Percentiles rank a stretch among this genome's conserved stretches.
Evolutionary conservation across 116 monocot species (phyloP).

Genomic region (Trichopus zeylanicus): DNA sequence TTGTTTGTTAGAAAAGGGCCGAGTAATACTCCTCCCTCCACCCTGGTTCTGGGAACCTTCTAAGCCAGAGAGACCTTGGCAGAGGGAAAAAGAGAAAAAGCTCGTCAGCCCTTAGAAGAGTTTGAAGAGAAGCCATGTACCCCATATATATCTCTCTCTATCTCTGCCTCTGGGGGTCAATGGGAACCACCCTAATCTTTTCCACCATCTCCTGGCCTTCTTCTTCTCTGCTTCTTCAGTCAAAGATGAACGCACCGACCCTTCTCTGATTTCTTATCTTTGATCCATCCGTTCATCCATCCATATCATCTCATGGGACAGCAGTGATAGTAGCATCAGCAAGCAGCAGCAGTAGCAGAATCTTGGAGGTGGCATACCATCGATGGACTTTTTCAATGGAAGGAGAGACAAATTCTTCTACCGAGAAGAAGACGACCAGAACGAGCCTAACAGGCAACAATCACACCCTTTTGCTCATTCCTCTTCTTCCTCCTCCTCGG

Average conservation of each 20-base stretch:
- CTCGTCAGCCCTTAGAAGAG: background rate
- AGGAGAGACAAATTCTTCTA: constrained; percentile 3
- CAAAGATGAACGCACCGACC: background rate
- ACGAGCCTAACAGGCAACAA: background rate
- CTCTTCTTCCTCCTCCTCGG: constrained; percentile 3
- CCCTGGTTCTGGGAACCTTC: constrained; percentile 12
- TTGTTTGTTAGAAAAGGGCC: background rate
- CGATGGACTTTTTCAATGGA: constrained; percentile 6
- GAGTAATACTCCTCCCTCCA: background rate
- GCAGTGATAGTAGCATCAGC: background rate
- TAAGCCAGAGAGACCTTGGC: constrained; percentile 1
- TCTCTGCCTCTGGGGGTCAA: background rate
- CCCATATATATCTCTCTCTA: background rate
- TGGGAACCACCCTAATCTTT: background rate
- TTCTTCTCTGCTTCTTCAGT: constrained; percentile 4
- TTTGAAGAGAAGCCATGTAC: background rate
- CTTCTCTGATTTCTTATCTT: background rate
- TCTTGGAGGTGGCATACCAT: background rate
- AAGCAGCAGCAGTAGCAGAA: background rate
- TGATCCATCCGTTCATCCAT: background rate
- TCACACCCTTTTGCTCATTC: background rate
- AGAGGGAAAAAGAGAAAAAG: background rate
- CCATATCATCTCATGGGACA: background rate
- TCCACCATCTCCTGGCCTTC: constrained; percentile 1
- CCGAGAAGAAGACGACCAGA: constrained; percentile 1